Evolutionary conservation across 495 filamentous ascomycete genomes (phyloP), one percentile per base, ranked within the genome.

Genomic region (Daldinia decipiens): DNA sequence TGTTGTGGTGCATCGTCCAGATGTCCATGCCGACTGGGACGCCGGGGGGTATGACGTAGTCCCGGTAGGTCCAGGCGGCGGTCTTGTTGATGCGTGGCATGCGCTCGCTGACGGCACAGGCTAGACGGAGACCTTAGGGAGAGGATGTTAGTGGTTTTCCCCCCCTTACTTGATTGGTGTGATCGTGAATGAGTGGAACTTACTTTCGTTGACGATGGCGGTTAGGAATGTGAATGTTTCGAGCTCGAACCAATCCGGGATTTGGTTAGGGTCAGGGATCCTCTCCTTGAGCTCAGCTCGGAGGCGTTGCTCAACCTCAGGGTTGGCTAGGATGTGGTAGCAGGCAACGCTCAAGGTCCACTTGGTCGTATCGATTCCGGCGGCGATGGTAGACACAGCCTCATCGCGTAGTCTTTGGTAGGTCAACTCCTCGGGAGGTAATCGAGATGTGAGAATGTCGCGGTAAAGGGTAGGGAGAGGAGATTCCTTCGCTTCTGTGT

Each of bases 1-100:
- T 50, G 60, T 86, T 77, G 54, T 74, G 74, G 40, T 85, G 80
- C 61, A 85, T 80, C 8, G 67, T 61, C 39, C 70, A 78, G 15
- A 62, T 12, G 7, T 74, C 73, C 64, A 77, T 60, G 13, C 68
- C 71, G 0, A 76, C 58, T 3, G 74, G 65, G 1, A 64, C 69
- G 0, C 72, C 72, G 0, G 69, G 62, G 34, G 62, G 63, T 62
- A 66, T 71, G 13, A 3, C 65, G 47, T 21, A 67, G 27, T 52
- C 34, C 32, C 68, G 65, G 62, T 59, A 70, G 13, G 26, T 65
- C 43, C 29, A 66, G 5, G 43, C 17, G 17, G 43, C 43, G 17
- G 43, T 47, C 43, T 55, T 24, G 43, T 47, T 47, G 43, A 47
- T 47, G 43, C 62, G 62, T n/a, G 62, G 51, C 21, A 54, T 45